Conservation (phyloP, 1,284 basidiomycete genomes). For the Trichosporon coremiiforme region DNA sequence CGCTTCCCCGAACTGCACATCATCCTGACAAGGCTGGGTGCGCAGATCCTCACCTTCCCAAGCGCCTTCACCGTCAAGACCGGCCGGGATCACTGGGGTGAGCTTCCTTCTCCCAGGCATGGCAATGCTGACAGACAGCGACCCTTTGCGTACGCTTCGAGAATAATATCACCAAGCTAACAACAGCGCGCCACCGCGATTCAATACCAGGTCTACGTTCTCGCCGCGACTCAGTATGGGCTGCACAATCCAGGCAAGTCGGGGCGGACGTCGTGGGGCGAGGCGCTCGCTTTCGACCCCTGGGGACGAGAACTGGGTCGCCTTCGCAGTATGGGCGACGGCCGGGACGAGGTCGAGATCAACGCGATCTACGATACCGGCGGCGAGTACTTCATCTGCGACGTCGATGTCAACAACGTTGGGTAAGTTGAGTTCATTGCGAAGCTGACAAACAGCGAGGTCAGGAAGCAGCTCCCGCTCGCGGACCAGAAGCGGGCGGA, state of each 20-base stretch:
- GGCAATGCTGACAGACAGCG: constrained; percentile 26
- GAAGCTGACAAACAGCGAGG: constrained; percentile 33
- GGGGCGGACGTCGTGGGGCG: constrained; percentile 45
- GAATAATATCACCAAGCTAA: background rate
- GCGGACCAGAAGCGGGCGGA: constrained; percentile 48
- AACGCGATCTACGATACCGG: constrained; percentile 30
- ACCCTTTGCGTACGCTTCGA: constrained; percentile 34
- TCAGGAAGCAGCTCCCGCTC: constrained; percentile 48
- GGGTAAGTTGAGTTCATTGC: constrained; percentile 32
- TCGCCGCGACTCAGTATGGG: constrained; percentile 52
- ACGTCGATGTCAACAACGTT: constrained; percentile 37
- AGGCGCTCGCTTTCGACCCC: constrained; percentile 49
- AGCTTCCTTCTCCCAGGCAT: constrained; percentile 15
- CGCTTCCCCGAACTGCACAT: constrained; percentile 60
- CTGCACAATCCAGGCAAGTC: constrained; percentile 37
- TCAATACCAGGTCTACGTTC: constrained; percentile 50
- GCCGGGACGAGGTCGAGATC: constrained; percentile 29
- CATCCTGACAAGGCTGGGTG: constrained; percentile 56
- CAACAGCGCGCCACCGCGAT: constrained; percentile 44
- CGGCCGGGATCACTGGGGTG: constrained; percentile 54
- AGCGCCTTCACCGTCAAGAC: constrained; percentile 60
- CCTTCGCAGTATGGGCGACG: constrained; percentile 45
- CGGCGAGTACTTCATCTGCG: constrained; percentile 47
- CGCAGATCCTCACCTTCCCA: constrained; percentile 59
- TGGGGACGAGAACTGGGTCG: constrained; percentile 46